Percentiles rank a stretch among this genome's conserved stretches.
phyloP scores from a whole-genome alignment of 306 rosid species.

The Arachis hypogaea region DNA sequence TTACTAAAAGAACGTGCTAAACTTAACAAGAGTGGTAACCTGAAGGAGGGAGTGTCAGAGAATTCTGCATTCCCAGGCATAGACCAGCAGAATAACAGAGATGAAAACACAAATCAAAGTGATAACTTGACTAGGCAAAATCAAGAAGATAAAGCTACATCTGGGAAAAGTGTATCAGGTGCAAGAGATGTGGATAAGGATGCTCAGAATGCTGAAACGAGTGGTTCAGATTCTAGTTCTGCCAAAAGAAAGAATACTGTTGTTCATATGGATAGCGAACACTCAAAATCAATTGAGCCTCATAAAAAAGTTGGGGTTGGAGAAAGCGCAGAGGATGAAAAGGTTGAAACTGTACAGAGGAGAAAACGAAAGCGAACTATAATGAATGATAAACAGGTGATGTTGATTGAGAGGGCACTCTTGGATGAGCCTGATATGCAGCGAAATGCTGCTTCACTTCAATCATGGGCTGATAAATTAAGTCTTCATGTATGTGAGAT shows the following conservation, averaged over 20 bases:
- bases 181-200: constrained; percentile 56
- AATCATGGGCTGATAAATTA: constrained; percentile 80
- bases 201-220: constrained; percentile 72
- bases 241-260: constrained; percentile 60
- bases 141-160: constrained; percentile 53
- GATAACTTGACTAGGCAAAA: constrained; percentile 44
- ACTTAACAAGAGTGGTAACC: constrained; percentile 46
- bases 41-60: constrained; percentile 69
- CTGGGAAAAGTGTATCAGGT: constrained; percentile 48
- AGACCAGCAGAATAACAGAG: constrained; percentile 50
- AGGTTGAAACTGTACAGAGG: constrained; percentile 59
- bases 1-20: constrained; percentile 48
- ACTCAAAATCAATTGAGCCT: constrained; percentile 52
- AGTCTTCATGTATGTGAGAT: constrained; percentile 61
- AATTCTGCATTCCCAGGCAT: constrained; percentile 62
- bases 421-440: constrained; percentile 90
- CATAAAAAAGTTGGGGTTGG: constrained; percentile 51
- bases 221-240: constrained; percentile 84
- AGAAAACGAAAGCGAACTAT: constrained; percentile 83
- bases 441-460: constrained; percentile 68
- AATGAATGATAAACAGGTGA: constrained; percentile 79
- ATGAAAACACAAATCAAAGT: constrained; percentile 47
- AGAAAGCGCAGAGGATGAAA: constrained; percentile 65
- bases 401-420: constrained; percentile 70
- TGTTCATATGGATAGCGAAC: constrained; percentile 54